Conservation (phyloP, 2,329 filamentous ascomycete species). For the Stachybotrys echinatus region DNA sequence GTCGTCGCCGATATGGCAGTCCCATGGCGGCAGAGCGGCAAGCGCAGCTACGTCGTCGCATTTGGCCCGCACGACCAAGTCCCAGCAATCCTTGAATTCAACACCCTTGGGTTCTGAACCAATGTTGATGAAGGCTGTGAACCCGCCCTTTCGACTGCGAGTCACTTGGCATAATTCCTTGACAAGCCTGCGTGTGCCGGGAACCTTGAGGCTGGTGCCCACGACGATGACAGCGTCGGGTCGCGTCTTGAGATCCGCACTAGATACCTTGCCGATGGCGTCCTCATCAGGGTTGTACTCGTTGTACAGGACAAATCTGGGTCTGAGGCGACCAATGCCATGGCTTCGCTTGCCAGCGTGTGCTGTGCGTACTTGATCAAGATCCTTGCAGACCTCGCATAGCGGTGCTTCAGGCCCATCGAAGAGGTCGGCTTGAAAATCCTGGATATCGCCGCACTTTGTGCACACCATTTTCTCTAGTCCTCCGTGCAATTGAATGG, state of each 20-base stretch:
- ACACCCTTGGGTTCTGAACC: conserved; percentile 76
- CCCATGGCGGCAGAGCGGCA: conserved; percentile 57
- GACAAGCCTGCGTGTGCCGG: conserved; percentile 82
- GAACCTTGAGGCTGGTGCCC: conserved; percentile 92
- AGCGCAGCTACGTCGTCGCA: conserved; percentile 82
- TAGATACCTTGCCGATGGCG: conserved; percentile 87
- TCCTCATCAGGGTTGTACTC: conserved; percentile 96
- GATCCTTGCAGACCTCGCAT: conserved; percentile 68
- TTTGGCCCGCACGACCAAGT: conserved; percentile 79
- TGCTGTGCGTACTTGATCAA: conserved; percentile 70
- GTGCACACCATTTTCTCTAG: conserved; percentile 95
- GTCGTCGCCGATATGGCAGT: conserved; percentile 46
- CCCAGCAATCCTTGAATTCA: conserved; percentile 90
- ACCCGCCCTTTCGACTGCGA: conserved; percentile 73
- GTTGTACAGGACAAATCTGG: conserved; percentile 94
- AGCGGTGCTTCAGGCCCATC: conserved; percentile 77
- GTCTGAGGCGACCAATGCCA: conserved; percentile 82
- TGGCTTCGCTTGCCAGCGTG: conserved; percentile 84
- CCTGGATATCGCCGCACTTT: conserved; percentile 74
- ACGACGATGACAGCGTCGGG: conserved; percentile 93
- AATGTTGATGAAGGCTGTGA: conserved; percentile 92
- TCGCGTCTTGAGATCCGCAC: conserved; percentile 75
- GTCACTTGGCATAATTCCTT: conserved; percentile 87
- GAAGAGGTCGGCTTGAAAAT: conserved; percentile 76
- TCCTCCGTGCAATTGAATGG: conserved; percentile 89